Base-by-base conservation (phyloP, 139 green algal genomes). In the Haematococcus sp. region DNA sequence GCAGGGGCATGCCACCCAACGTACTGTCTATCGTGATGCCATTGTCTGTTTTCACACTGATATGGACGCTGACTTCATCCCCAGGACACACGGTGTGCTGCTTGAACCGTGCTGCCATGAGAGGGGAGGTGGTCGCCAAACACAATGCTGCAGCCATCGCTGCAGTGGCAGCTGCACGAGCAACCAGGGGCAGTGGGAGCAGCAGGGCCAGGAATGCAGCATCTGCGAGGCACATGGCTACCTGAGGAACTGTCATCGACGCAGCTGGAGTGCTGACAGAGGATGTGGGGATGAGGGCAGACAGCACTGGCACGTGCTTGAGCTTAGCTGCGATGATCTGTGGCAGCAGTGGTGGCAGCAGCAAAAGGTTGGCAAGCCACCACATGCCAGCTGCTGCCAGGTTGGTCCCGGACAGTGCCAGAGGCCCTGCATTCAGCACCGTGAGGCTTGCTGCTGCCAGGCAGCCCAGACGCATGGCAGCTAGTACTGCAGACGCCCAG, bases 1-100 rank as follows among this genome's bases (percentile, higher is more conserved):
- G 44, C 49, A 78, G 33, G 16, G 72, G 51, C 51, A 5, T 46
- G 23, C 70, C 61, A 0, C 72, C 72, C 4, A 40, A 17, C 22
- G 72, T 78, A 4, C 60, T 68, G 51, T 78, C 72, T 19, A 78
- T 68, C 2, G 64, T 19, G 2, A 67, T 78, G 22, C 72, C 72
- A 44, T 55, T 71, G 1, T 46, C 19, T 7, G 63, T 46, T 30
- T 55, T 43, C n/a, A 78, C 27, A 31, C 40, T 40, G 22, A 78
- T 23, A 23, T 78, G 72, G 20, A 78, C 70, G 7, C 60, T 71
- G 13, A 59, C 63, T 22, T 67, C 32, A 49, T 78, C 72, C 23
- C 72, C 72, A 28, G 51, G 19, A 4, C 25, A 16, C n/a, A 30
- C 61, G 2, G 30, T 72, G 51, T n/a, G 61, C 43, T 27, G 33